Evolutionary conservation across 179 eudicot species (phyloP), one percentile per base, ranked within the genome.

Genomic region (Drosera spatulata): DNA sequence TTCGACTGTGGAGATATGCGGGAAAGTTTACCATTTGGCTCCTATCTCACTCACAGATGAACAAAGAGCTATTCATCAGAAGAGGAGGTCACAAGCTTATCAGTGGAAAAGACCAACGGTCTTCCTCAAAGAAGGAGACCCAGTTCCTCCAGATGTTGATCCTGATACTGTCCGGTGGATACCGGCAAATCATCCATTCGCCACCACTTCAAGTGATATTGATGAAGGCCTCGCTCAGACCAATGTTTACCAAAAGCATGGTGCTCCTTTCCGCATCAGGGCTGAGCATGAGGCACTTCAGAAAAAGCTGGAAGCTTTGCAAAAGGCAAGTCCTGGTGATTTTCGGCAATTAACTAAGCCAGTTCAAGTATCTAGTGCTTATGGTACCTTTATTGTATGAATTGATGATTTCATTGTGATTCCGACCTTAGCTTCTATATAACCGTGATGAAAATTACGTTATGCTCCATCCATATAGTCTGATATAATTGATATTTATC

Each of bases 201-300:
- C 96, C 49, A 89, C 99, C 39, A 93, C 95, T 62, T 71, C 73
- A 15, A 89, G 81, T 66, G 99, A 93, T 71, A 81, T 93, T 59
- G 93, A 85, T 71, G 99, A 89, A 73, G 91, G 82, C 73, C 76
- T 89, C 70, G 97, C 99, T 55, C 99, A 93, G 69, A 86, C 59
- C 62, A 93, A 93, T 69, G 94, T 93, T 55, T 86, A 81, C 70
- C 96, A 86, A 67, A 93, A 89, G 79, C 84, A 81, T 61, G 99
- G 99, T 57, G 93, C 89, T 66, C 99, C 99, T 39, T 93, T 85
- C 65, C 99, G 99, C 66, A 86, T 93, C 47, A 76, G 83, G 71
- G 99, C 99, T 65, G 99, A 93, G 76, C 99, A 93, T 44, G 99
- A 93, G 71, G 96, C 95, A n/a, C 66, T 93, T 75, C 99, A 89